Evolutionary conservation across 116 monocot species (phyloP), one percentile per base, ranked within the genome.

Genomic region (Trichopus zeylanicus): DNA sequence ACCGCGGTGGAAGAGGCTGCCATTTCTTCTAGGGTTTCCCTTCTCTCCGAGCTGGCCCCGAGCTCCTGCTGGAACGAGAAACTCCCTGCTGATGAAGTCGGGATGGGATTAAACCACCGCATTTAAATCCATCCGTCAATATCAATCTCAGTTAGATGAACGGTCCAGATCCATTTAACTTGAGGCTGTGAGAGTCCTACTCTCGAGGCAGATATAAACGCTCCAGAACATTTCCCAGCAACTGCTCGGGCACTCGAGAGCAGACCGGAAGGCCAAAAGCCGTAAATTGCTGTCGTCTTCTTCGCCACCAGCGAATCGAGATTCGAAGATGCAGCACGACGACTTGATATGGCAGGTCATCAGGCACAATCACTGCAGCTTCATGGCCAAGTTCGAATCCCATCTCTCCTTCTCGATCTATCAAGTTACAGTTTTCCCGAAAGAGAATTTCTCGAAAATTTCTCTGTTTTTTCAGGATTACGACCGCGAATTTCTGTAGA

Each of bases 281-380:
- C 42, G 18, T 42, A 42, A 42, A 16, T n/a, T 42, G 16, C 39
- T 16, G 13, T 42, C 42, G n/a, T n/a, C 42, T 12, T 3, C 12
- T 13, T 42, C 42, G 13, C 37, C 3, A 15, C 12, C 24, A 24
- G 22, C 23, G 1, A 54, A 9, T n/a, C 51, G 22, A 53, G 23
- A 18, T 23, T 12, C 10, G 27, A 12, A 77, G 78, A 92, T 92
- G 92, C 87, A 92, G 76, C 73, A 92, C 82, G 93, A 93, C 75
- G 93, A 93, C 19, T 74, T 89, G 59, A 93, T 89, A 89, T 93
- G 93, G 93, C 80, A 89, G 22, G 68, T 73, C 26, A 93, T 93
- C 70, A 71, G 93, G 48, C 89, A 93, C 82, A 79, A 86, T 49
- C 89, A 93, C 78, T 93, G 93, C 85, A 93, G 93, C 73, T 89